Conservation (phyloP, 306 rosid species). For the Styphnolobium japonicum region DNA sequence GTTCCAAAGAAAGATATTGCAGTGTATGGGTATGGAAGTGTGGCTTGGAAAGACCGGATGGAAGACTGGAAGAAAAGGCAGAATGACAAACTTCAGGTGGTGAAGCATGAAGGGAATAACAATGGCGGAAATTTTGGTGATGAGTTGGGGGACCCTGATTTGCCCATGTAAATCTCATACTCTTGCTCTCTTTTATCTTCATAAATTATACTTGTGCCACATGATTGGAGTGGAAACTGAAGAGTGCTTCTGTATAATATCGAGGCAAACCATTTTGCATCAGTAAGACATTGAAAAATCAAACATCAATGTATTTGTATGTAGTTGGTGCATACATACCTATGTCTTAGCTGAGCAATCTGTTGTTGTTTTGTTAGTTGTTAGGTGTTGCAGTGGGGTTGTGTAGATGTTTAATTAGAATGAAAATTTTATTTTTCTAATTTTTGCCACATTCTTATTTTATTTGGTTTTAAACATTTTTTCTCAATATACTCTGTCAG, state of each 20-base stretch:
- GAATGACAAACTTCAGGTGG: conserved; percentile 64
- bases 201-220: background rate
- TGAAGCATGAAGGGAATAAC: conserved; percentile 55
- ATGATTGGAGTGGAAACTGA: background rate
- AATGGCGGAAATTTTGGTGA: conserved; percentile 39
- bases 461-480: background rate
- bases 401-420: background rate
- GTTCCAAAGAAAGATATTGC: conserved; percentile 76
- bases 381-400: background rate
- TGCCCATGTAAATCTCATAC: conserved; percentile 56
- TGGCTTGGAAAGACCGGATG: conserved; percentile 81
- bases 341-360: background rate
- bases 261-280: background rate
- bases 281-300: background rate
- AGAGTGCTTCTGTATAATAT: background rate
- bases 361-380: conserved; percentile 2
- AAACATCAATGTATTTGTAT: too few species aligned
- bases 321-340: background rate
- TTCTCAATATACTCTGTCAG: conserved; percentile 41
- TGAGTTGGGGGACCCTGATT: conserved; percentile 53
- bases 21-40: conserved; percentile 78
- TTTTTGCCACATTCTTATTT: background rate
- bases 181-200: background rate
- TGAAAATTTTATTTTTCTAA: background rate
- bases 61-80: conserved; percentile 79